These are phyloP conservation scores for Vitis rotundifolia DNA, from an alignment of 164 flowering plant species.

Conservation along the genomic window DNA sequence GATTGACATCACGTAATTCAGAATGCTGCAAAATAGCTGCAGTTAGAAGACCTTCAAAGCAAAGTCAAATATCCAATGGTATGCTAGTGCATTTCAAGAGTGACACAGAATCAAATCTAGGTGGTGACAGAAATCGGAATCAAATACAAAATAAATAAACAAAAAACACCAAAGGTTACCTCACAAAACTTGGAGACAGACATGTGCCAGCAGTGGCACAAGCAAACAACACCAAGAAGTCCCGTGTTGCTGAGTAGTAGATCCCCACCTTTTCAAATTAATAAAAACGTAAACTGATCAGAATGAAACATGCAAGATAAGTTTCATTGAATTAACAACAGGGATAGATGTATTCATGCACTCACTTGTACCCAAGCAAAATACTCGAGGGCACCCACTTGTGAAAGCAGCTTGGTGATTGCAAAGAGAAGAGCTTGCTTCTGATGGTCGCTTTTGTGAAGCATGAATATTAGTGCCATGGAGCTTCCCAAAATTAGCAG, in stretches of 20 bases:
- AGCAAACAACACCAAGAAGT: conserved; percentile 59
- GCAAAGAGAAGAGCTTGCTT: conserved; percentile 15
- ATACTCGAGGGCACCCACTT: conserved; percentile 46
- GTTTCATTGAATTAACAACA: background rate
- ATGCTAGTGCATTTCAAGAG: background rate
- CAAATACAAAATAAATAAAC: background rate
- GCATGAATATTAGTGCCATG: conserved; percentile 13
- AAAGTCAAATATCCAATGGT: background rate
- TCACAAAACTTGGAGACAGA: conserved; percentile 63
- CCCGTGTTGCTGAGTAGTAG: conserved; percentile 62
- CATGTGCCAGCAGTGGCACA: conserved; percentile 58
- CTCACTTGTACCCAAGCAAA: conserved; percentile 57
- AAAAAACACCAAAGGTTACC: conserved; percentile 31
- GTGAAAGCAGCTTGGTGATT: conserved; percentile 20
- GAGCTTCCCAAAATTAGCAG: conserved; percentile 16
- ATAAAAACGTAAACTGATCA: conserved; percentile 3
- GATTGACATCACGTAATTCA: conserved; percentile 48
- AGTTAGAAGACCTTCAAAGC: background rate
- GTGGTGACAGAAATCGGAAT: background rate
- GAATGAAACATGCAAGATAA: background rate
- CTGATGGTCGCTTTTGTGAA: conserved; percentile 18
- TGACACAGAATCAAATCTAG: background rate
- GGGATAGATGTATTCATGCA: background rate
- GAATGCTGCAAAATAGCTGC: conserved; percentile 51
- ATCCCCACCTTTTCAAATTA: conserved; percentile 46